Conservation (phyloP, 306 rosid genomes). For the Vigna radiata region DNA sequence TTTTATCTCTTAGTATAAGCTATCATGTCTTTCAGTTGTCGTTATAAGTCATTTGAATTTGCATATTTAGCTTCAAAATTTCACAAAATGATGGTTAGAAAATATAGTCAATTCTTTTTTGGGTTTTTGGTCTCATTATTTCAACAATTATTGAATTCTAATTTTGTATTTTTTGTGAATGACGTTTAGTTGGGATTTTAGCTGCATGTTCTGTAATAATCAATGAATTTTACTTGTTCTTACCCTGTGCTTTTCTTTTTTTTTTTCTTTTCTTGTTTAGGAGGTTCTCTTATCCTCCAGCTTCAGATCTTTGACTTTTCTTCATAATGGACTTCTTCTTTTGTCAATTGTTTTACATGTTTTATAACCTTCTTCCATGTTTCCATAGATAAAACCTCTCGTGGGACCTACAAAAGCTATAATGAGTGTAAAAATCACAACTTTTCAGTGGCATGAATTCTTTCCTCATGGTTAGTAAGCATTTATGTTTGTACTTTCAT, state of each 20-base stretch:
- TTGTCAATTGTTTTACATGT: background rate
- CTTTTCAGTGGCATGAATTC: conserved; percentile 94
- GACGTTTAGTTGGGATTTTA: conserved; percentile 22
- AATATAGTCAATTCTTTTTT: background rate
- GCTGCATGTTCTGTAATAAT: background rate
- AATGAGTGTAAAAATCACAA: conserved; percentile 76
- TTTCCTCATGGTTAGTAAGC: conserved; percentile 81
- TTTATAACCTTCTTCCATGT: conserved; percentile 32
- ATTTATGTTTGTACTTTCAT: conserved; percentile 32
- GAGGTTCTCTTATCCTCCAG: conserved; percentile 5
- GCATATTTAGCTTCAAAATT: conserved; percentile 18
- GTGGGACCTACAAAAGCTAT: conserved; percentile 90
- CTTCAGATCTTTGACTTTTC: background rate
- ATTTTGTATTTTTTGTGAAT: conserved; percentile 18
- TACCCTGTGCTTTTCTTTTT: conserved; percentile 8
- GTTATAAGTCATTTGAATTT: conserved; percentile 5
- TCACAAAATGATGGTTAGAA: conserved; percentile 13
- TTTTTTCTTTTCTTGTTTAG: conserved; percentile 9
- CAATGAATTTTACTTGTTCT: conserved; percentile 23
- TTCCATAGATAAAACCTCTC: conserved; percentile 84
- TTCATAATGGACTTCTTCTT: background rate
- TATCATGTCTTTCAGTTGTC: conserved; percentile 33
- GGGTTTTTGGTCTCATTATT: background rate
- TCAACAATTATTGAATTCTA: conserved; percentile 15
- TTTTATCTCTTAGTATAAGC: conserved; percentile 8